Base-by-base conservation (phyloP, 2,329 filamentous ascomycete species). In the Colletotrichum sp. region DNA sequence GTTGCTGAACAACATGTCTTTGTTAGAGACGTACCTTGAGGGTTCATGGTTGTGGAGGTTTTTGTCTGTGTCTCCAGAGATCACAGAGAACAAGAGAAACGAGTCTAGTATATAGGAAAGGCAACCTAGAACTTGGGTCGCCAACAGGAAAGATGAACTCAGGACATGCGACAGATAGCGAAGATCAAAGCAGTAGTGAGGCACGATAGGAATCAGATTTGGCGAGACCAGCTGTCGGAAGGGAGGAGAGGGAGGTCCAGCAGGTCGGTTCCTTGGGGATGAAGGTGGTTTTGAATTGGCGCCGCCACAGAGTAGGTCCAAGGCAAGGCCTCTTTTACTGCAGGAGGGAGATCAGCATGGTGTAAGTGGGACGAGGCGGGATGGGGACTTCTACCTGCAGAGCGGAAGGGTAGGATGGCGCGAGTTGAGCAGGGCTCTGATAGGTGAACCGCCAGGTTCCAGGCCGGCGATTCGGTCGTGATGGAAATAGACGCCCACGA, bases 151-250 rank as follows among this genome's bases (percentile, higher is more conserved):
- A 26, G 34, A 61, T 28, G 65, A 67, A 71, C 57, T 79, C 78
- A 79, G 80, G 74, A 80, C 77, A 80, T 78, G 78, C 77, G 76
- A 76, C 76, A 79, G 78, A 78, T 32, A 76, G 77, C 72, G 74
- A 78, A 77, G 79, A 77, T 76, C 80, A 80, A 78, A 82, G 80
- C 77, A 84, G 80, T 80, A 85, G 82, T 78, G 80, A 84, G 84
- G 80, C 80, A 83, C 79, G 78, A 83, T 80, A 80, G 78, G 80
- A 82, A 83, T 82, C 78, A 83, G 81, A 83, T 82, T 82, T 79
- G 83, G 81, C 86, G 88, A 92, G 89, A 85, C 90, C 90, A 91
- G 90, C 90, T 91, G 86, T 86, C 87, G 86, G 87, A 82, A 83
- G 83, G 81, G 78, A 84, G 81, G 84, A 87, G 82, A 83, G n/a